Evolutionary conservation across 345 rosid species (phyloP), one percentile per base, ranked within the genome.

Genomic region (Melastoma malabathricum): DNA sequence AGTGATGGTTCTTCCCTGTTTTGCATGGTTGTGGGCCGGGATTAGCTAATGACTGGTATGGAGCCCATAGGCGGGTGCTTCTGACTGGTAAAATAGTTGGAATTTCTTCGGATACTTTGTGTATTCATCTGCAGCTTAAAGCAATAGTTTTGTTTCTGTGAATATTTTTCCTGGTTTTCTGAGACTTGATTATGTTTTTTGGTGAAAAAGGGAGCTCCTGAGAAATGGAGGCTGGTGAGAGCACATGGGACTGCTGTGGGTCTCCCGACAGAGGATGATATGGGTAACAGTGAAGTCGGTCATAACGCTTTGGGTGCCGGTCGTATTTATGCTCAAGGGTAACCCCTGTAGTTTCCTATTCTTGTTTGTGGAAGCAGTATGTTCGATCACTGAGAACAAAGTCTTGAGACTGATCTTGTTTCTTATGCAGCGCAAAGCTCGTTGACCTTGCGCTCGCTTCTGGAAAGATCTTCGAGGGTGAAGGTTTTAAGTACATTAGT

Each of bases 261-360:
- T 31, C 86, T 92, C 46, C 98, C 98, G 5, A 72, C 84, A 2
- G 98, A 92, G 12, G 98, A 92, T 66, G 98, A 92, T 66, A 87
- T 87, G 98, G 98, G 98, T 23, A 92, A 92, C 71, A 92, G 98
- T 63, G 98, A 92, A 67, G 98, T 87, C 18, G 98, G 98, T 57
- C 98, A 92, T 58, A 92, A 92, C 46, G 98, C 98, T 31, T 97
- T 92, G 14, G 95, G 97, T 13, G 95, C 98, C 57, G 98, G 98
- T 38, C 93, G 97, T 45, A 87, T 92, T 46, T 86, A 47, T 59
- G 96, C 94, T 58, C 98, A 90, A 67, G 98, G 94, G 94, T 78
- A 44, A 38, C 29, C 4, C 38, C 51, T 49, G 22, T 23, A 43
- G 10, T 4, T 14, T 47, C 23, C 18, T 25, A 2, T 54, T 44